Conservation (phyloP, 1,284 basidiomycete species). For the Athelia psychrophila region DNA sequence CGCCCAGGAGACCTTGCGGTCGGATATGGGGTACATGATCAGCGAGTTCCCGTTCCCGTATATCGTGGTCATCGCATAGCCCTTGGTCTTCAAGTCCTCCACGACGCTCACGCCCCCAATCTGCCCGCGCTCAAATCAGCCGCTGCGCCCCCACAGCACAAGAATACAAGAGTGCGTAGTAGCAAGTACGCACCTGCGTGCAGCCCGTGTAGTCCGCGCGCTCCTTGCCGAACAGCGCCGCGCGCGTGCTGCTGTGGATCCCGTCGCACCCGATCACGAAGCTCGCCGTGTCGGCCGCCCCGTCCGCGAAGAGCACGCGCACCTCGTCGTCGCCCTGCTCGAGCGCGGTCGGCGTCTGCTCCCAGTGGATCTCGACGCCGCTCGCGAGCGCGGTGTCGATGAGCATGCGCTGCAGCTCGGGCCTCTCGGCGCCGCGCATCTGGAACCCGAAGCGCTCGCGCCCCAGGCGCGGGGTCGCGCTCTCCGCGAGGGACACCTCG, state of each 20-base stretch:
- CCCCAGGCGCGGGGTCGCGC: constrained; percentile 14
- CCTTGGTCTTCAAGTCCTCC: background rate
- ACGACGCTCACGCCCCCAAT: background rate
- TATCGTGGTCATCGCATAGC: constrained; percentile 27
- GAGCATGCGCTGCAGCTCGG: constrained; percentile 30
- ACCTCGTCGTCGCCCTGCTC: constrained; percentile 31
- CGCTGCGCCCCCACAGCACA: no score
- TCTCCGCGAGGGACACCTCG: constrained; percentile 27
- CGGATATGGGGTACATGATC: constrained; percentile 35
- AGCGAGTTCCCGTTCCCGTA: constrained; percentile 37
- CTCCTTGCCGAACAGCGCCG: constrained; percentile 38
- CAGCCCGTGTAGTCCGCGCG: constrained; percentile 36
- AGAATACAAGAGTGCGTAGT: background rate
- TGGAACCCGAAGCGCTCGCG: constrained; percentile 19
- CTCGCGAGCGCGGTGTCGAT: constrained; percentile 29
- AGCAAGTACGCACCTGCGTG: constrained; percentile 32
- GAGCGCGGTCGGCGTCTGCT: constrained; percentile 30
- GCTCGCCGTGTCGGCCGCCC: constrained; percentile 32
- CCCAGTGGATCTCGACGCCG: constrained; percentile 36
- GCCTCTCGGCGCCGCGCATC: constrained; percentile 30
- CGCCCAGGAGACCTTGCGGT: constrained; percentile 36
- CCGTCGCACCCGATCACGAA: constrained; percentile 47
- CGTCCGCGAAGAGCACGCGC: constrained; percentile 32
- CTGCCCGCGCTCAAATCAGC: background rate
- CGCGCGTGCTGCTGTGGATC: constrained; percentile 40